These are phyloP conservation scores for Dactylellina sp. DNA, from an alignment of 2,329 filamentous ascomycete species.

Conservation along the genomic window DNA sequence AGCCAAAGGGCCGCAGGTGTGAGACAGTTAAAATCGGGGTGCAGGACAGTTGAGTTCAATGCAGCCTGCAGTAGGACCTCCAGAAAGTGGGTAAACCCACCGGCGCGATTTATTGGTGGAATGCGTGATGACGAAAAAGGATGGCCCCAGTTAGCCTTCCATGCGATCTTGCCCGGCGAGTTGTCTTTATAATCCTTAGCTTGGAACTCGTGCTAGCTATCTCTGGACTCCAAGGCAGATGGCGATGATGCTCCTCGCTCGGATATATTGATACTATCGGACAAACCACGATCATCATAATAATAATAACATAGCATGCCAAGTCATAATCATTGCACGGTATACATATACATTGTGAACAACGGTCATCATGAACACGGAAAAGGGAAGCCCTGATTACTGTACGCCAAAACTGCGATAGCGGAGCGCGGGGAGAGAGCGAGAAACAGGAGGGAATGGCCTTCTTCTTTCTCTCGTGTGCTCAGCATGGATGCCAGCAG, in stretches of 20 bases:
- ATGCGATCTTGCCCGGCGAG: constrained; percentile 22
- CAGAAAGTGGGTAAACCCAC: constrained; percentile 15
- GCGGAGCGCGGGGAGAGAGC: constrained; percentile 15
- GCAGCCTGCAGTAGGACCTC: constrained; percentile 17
- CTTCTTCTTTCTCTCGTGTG: constrained; percentile 32
- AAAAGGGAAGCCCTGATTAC: too few species aligned
- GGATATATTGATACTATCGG: too few species aligned
- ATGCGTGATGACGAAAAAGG: constrained; percentile 57
- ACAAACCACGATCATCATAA: too few species aligned
- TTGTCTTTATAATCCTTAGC: neutral
- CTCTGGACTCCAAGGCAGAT: too few species aligned
- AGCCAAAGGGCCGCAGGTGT: constrained; percentile 27
- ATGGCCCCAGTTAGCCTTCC: constrained; percentile 1
- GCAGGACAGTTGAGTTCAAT: constrained; percentile 39
- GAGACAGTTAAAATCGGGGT: constrained; percentile 51
- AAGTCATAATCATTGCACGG: too few species aligned
- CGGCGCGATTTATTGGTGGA: constrained; percentile 55
- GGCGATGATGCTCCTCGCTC: too few species aligned
- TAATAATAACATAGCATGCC: too few species aligned
- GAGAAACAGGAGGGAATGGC: constrained; percentile 16
- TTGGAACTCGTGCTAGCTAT: too few species aligned
- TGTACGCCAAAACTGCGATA: constrained; percentile 39
- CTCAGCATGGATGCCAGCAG: constrained; percentile 41
- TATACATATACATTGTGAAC: too few species aligned
- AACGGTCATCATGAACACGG: too few species aligned